Conservation (phyloP, 257 asterid genomes). For the Capsicum rhomboideum region DNA sequence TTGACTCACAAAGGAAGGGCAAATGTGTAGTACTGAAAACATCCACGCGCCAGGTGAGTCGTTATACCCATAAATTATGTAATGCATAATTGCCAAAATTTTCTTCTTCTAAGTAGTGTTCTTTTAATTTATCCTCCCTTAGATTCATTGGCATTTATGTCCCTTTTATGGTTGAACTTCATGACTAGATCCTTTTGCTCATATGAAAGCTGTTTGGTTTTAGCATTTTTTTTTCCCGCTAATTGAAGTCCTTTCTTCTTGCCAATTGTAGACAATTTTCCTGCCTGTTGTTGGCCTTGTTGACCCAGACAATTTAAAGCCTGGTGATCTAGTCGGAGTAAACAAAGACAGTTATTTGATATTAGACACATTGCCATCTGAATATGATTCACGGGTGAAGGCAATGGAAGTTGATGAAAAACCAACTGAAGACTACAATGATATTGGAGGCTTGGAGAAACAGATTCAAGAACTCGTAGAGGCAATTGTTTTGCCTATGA, state of each 20-base stretch:
- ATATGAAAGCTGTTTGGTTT: background rate
- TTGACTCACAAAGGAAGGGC: slow-evolving; percentile 96
- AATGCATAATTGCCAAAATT: background rate
- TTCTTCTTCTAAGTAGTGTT: background rate
- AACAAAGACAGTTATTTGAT: slow-evolving; percentile 94
- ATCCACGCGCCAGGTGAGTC: slow-evolving; percentile 84
- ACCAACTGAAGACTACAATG: slow-evolving; percentile 95
- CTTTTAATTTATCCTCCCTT: background rate
- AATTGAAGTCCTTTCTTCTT: background rate
- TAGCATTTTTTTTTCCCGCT: background rate
- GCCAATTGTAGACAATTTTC: slow-evolving; percentile 68
- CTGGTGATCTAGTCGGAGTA: slow-evolving; percentile 95
- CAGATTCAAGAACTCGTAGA: slow-evolving; percentile 91
- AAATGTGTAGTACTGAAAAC: slow-evolving; percentile 95
- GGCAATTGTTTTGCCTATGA: slow-evolving; percentile 87
- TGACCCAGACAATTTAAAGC: slow-evolving; percentile 86
- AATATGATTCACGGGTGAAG: slow-evolving; percentile 93
- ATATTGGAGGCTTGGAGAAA: slow-evolving; percentile 92
- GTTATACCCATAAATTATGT: background rate
- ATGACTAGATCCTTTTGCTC: background rate
- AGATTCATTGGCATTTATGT: background rate
- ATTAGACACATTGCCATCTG: slow-evolving; percentile 90
- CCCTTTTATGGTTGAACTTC: background rate
- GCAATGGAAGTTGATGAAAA: slow-evolving; percentile 99
- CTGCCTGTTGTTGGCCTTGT: slow-evolving; percentile 92